Evolutionary conservation across 2,329 filamentous ascomycete genomes (phyloP), one percentile per base, ranked within the genome.

Genomic region (Penicillium oxalicum): DNA sequence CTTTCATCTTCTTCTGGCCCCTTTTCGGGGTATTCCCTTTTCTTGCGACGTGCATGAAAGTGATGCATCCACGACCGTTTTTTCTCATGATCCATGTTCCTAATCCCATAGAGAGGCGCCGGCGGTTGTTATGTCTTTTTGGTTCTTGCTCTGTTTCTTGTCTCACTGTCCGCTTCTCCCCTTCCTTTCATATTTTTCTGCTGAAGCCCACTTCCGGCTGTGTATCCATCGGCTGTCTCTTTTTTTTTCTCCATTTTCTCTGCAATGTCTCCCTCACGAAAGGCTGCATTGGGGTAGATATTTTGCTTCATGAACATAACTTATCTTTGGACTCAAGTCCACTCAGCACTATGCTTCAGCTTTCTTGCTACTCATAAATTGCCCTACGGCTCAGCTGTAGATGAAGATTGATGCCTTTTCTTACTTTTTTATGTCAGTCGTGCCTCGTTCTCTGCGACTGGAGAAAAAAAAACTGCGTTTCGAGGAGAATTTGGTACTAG

Each of bases 21-120:
- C 18, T 18, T 18, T 18, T 18, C 18, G 18, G 18, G 18, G 18
- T 18, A 38, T 36, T n/a, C 38, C 29, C 38, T 32, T 11, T 32
- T 24, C 4, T 24, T 27, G 6, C 28, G 12, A 18, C 24, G 43
- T 53, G 51, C 52, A 47, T 56, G 48, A 49, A 49, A 40, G 51
- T 44, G 45, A 52, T 53, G 47, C 47, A 56, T 52, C 48, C 51
- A 54, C 18, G 29, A 24, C 35, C 3, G 28, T n/a, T 44, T 43
- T 43, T 24, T 26, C 48, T 39, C 40, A 56, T 45, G 53, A 56
- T 52, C 58, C 50, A 60, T 58, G 53, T 55, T 47, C 33, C 45
- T 47, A 18, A 38, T 45, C 18, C 32, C 43, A 39, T 33, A 50
- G 54, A 59, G 52, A 57, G 55, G 54, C 56, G 54, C 45, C 47